Evolutionary conservation across 2,329 filamentous ascomycete species (phyloP), one percentile per base, ranked within the genome.

Genomic region (Arthrobotrys iridis): DNA sequence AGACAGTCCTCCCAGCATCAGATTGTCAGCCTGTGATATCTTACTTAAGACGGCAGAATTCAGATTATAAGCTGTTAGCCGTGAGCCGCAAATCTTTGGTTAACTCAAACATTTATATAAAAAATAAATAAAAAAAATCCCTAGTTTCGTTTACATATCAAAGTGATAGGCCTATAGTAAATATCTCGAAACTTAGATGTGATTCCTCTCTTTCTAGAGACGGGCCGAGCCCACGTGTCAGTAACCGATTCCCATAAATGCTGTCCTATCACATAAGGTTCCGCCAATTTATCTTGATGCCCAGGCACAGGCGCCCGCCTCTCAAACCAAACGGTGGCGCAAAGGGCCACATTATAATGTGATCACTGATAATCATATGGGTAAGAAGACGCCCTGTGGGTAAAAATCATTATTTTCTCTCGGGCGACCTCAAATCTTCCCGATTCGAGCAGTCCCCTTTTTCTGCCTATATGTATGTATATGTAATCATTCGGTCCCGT

Each of bases 191-290:
- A 55, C 26, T 30, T 30, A 37, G n/a, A 55, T 13, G 18, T 20
- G 3, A 18, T n/a, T 22, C 50, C 18, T 55, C 41, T 46, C 48
- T 45, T 11, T 4, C 24, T 26, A 43, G 13, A 66, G 45, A 30
- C 37, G 37, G 62, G 35, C 62, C 62, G 62, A 57, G 26, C 57
- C 62, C 62, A 65, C 62, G 62, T 65, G 62, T 30, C 24, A 20
- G 15, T 55, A 8, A 15, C 35, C 33, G 22, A 58, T 58, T 43
- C 24, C 3, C 41, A 40, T 41, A 41, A 41, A 26, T 58, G 33
- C 8, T 41, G 6, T 11, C 46, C 24, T 15, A 57, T 57, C 50
- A 18, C 33, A 37, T 57, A 30, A 57, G 46, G 26, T 50, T 50
- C 46, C 46, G 28, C 22, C 37, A 7, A 52, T 55, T 37, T 11